Evolutionary conservation across 176 grass and related monocot species (phyloP).

Genomic region (Oryza meridionalis): DNA sequence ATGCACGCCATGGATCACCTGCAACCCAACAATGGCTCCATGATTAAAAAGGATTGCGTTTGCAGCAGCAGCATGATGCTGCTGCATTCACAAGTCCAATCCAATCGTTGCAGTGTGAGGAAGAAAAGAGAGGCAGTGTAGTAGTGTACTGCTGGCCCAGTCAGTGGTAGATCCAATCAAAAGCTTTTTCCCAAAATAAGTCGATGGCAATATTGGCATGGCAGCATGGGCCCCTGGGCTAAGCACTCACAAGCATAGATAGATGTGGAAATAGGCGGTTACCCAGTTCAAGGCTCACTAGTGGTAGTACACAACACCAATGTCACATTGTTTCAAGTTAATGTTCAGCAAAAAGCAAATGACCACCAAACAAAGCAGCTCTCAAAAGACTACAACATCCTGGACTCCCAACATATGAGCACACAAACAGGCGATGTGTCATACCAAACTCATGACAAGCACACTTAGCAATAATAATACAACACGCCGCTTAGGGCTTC

Average conservation of each 20-base stretch:
- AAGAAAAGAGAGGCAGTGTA: not conserved
- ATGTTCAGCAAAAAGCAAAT: conserved; percentile 3
- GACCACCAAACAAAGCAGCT: not conserved
- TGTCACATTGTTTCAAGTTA: not conserved
- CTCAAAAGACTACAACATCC: not conserved
- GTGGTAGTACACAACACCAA: not conserved
- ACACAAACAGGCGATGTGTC: not conserved
- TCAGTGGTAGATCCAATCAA: conserved; percentile 4
- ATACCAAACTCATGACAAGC: not conserved
- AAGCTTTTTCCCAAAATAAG: not conserved
- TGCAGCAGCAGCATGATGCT: not conserved
- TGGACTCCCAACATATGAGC: not conserved
- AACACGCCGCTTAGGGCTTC: not conserved
- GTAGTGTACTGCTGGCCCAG: not conserved
- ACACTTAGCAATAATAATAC: conserved; percentile 9
- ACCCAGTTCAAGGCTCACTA: conserved; percentile 4
- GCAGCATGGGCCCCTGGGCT: not conserved
- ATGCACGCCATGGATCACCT: not conserved
- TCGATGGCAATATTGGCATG: not conserved
- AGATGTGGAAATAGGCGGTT: not conserved
- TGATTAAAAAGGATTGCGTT: not conserved
- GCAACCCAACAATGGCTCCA: not conserved
- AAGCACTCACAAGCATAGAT: not conserved
- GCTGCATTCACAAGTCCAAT: conserved; percentile 18
- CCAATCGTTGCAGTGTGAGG: not conserved